These are phyloP conservation scores for Lactifluus piperatus DNA, from an alignment of 768 basidiomycete genomes.

Conservation along the genomic window DNA sequence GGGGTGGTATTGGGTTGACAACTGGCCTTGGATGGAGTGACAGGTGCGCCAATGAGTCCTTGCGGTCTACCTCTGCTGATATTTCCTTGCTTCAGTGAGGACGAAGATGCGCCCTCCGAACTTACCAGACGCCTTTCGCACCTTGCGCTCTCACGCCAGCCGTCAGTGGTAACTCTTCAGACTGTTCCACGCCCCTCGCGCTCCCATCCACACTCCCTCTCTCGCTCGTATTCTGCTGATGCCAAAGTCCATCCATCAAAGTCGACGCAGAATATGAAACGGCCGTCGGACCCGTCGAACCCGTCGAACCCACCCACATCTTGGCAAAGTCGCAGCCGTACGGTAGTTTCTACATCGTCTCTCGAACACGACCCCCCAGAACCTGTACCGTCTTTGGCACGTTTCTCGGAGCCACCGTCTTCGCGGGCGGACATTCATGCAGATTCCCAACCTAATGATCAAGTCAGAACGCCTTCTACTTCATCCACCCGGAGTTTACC, in stretches of 20 bases:
- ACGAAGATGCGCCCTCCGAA: constrained; percentile 34
- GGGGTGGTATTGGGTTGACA: constrained; percentile 33
- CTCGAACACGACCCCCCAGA: constrained; percentile 6
- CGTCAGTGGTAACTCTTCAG: constrained; percentile 17
- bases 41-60: constrained; percentile 22
- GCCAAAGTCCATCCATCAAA: not conserved
- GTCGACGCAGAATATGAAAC: constrained; percentile 6
- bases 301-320: constrained; percentile 18
- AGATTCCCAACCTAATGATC: constrained; percentile 7
- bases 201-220: constrained; percentile 21
- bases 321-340: constrained; percentile 4
- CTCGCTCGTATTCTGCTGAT: constrained; percentile 22
- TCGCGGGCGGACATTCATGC: not conserved
- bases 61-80: not conserved
- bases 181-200: constrained; percentile 2
- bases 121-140: constrained; percentile 30
- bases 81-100: constrained; percentile 26
- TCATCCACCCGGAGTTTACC: constrained; percentile 16
- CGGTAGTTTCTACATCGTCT: constrained; percentile 1
- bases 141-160: constrained; percentile 20
- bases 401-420: constrained; percentile 15
- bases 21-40: constrained; percentile 38
- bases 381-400: not conserved
- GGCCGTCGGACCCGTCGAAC: constrained; percentile 12
- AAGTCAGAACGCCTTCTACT: constrained; percentile 14